Evolutionary conservation across 305 asterid species (phyloP).

Genomic region (Andrographis paniculata): DNA sequence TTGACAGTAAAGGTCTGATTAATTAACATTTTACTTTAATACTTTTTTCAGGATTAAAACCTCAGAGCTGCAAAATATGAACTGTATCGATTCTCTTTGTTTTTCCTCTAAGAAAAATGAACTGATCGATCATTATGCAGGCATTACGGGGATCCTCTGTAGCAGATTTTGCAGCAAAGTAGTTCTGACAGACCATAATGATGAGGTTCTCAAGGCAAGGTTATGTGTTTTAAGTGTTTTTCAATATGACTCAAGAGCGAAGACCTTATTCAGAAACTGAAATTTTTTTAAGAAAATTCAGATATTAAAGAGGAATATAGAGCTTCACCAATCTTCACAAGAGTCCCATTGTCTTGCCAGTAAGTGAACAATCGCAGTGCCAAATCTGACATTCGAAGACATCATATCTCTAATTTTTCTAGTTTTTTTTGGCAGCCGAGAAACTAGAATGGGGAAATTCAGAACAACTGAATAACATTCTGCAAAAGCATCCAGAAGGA

Average conservation of each 20-base stretch:
- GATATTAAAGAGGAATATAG: conserved; percentile 67
- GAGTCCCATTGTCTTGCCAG: conserved; percentile 34
- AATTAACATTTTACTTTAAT: no score
- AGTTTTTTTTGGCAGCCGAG: conserved; percentile 39
- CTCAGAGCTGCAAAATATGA: no score
- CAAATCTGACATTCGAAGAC: neutral
- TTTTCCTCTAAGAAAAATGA: conserved; percentile 9
- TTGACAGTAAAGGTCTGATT: no score
- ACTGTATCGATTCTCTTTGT: neutral
- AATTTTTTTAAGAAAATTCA: conserved; percentile 25
- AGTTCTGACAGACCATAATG: conserved; percentile 84
- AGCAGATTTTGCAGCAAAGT: conserved; percentile 74
- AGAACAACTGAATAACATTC: conserved; percentile 55
- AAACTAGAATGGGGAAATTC: conserved; percentile 90
- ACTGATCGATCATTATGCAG: conserved; percentile 31
- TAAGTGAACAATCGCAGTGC: conserved; percentile 26
- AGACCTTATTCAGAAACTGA: conserved; percentile 20
- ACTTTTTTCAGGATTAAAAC: no score
- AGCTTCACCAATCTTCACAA: conserved; percentile 43
- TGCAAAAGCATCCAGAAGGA: conserved; percentile 57
- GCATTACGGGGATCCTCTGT: conserved; percentile 84
- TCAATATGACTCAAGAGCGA: conserved; percentile 13
- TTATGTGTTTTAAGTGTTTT: conserved; percentile 20
- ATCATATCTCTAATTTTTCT: conserved; percentile 11
- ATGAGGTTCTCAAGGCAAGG: conserved; percentile 94